These are phyloP conservation scores for Pseudopithomyces chartarum DNA, from an alignment of 2,329 filamentous ascomycete species.

Conservation along the genomic window DNA sequence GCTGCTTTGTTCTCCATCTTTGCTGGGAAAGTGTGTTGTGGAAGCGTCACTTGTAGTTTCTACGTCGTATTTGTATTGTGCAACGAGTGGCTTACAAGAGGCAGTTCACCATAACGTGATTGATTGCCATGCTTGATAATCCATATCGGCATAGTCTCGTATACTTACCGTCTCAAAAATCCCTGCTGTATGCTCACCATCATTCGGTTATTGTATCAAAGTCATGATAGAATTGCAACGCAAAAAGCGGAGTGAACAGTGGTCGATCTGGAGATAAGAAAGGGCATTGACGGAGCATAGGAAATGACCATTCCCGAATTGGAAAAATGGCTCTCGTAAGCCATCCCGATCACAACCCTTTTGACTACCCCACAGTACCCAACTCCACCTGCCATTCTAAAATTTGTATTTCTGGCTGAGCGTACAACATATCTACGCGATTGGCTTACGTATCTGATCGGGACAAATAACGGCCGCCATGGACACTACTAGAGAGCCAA, in stretches of 20 bases:
- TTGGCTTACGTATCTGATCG: conserved; percentile 1
- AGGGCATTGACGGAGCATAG: too few relatives aligned
- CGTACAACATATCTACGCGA: background rate
- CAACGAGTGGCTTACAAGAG: background rate
- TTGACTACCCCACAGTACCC: background rate
- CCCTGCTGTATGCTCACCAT: background rate
- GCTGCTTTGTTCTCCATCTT: conserved; percentile 21
- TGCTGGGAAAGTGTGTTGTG: background rate
- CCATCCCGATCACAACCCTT: background rate
- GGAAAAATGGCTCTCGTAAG: conserved; percentile 2
- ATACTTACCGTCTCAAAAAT: too few relatives aligned
- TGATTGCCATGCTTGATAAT: background rate
- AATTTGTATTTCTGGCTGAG: background rate
- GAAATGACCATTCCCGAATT: background rate
- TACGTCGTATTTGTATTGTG: background rate
- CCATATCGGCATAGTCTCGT: background rate
- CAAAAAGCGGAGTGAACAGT: background rate
- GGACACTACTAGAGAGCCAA: conserved; percentile 3
- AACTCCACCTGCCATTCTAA: background rate
- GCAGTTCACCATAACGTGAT: background rate
- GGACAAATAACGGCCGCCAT: background rate
- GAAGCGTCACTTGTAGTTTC: background rate
- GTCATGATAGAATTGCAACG: background rate
- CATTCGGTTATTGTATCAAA: background rate
- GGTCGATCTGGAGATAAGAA: background rate